phyloP scores from a whole-genome alignment of 2,329 filamentous ascomycete genomes.

The Alternaria tenuissima region DNA sequence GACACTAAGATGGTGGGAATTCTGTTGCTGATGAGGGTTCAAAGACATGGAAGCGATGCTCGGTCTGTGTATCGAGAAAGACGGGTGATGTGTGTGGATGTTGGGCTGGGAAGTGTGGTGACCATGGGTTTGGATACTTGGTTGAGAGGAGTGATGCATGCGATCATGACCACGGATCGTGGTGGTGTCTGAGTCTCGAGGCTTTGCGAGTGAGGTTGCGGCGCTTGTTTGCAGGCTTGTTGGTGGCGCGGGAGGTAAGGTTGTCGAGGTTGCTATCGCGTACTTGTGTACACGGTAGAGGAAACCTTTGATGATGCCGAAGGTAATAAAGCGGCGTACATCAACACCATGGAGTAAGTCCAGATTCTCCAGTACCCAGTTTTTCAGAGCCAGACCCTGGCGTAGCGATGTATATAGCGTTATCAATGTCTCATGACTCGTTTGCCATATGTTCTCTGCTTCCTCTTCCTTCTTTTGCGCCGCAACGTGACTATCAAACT shows the following conservation, averaged over 20 bases:
- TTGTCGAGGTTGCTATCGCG: slow-evolving; percentile 64
- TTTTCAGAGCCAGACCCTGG: slow-evolving; percentile 82
- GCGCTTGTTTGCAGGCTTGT: slow-evolving; percentile 34
- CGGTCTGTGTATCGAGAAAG: slow-evolving; percentile 30
- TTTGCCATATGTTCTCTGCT: slow-evolving; percentile 24
- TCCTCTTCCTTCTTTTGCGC: slow-evolving; percentile 16
- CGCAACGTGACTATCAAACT: slow-evolving; percentile 18
- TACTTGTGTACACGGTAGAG: slow-evolving; percentile 94
- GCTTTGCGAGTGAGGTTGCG: slow-evolving; percentile 22
- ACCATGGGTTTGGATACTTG: slow-evolving; percentile 3
- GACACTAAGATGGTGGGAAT: slow-evolving; percentile 13
- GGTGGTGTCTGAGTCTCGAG: slow-evolving; percentile 29
- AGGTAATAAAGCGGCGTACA: slow-evolving; percentile 89
- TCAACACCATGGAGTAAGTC: slow-evolving; percentile 80
- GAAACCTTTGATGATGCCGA: slow-evolving; percentile 94
- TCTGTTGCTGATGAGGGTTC: slow-evolving; percentile 2
- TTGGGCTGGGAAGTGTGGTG: slow-evolving; percentile 17
- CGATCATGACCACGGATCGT: slow-evolving; percentile 28
- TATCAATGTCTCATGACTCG: slow-evolving; percentile 63
- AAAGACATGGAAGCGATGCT: slow-evolving; percentile 26
- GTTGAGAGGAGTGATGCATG: slow-evolving; percentile 11
- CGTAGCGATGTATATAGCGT: slow-evolving; percentile 86
- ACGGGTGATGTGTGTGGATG: slow-evolving; percentile 22
- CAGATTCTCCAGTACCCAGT: slow-evolving; percentile 82
- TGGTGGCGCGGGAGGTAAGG: slow-evolving; percentile 37